Evolutionary conservation across 371 early-diverging fungal species (phyloP).

Genomic region (Apophysomyces trapeziformis): DNA sequence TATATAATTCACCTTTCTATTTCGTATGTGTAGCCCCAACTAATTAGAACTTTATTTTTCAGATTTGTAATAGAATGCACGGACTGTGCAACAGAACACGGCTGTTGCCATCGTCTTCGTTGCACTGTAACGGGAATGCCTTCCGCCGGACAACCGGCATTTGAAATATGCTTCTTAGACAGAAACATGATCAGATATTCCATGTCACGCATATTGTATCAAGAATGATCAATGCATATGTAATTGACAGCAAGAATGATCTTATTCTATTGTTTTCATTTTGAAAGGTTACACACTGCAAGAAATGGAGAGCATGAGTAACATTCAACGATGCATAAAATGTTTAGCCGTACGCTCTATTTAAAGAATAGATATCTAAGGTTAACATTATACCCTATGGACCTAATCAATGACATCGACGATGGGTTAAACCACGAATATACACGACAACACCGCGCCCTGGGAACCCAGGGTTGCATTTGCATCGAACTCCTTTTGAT

Average conservation of each 20-base stretch:
- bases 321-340: constrained; percentile 2
- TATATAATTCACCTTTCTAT: too few species aligned
- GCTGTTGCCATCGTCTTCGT: background rate
- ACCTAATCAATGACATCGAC: background rate
- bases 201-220: background rate
- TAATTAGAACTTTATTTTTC: background rate
- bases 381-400: background rate
- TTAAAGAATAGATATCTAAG: too few species aligned
- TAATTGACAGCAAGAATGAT: background rate
- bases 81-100: background rate
- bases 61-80: background rate
- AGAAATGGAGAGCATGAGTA: background rate
- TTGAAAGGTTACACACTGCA: background rate
- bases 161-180: constrained; percentile 1
- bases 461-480: background rate
- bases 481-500: background rate
- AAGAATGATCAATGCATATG: background rate
- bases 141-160: background rate
- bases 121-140: background rate
- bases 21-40: background rate
- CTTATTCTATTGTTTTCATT: background rate
- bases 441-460: background rate
- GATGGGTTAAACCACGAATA: background rate
- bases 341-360: background rate
- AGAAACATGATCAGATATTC: background rate